Evolutionary conservation across 2,329 filamentous ascomycete genomes (phyloP).

Genomic region (Diaporthe nobilis): DNA sequence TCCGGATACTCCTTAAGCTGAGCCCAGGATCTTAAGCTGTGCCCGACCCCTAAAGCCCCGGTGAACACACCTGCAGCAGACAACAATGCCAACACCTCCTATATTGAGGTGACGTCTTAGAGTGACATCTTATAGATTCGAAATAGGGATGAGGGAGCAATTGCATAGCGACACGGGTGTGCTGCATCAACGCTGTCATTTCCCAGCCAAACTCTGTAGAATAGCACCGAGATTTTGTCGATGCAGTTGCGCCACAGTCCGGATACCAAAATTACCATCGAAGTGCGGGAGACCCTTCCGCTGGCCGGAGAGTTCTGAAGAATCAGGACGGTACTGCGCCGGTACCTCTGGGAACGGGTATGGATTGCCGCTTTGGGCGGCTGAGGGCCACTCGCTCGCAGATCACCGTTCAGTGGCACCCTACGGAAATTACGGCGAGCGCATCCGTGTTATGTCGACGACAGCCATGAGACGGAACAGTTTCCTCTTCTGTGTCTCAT

Average conservation of each 20-base stretch:
- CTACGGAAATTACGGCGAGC: slow-evolving; percentile 39
- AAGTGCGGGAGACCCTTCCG: slow-evolving; percentile 1
- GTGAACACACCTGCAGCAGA: not conserved
- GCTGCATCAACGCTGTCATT: slow-evolving; percentile 34
- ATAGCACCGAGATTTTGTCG: slow-evolving; percentile 32
- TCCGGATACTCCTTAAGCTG: not conserved
- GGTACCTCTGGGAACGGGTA: slow-evolving; percentile 18
- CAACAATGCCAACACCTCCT: slow-evolving; percentile 1
- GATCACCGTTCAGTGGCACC: slow-evolving; percentile 38
- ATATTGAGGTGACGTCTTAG: slow-evolving; percentile 19
- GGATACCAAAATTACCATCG: not conserved
- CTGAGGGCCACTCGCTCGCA: slow-evolving; percentile 25
- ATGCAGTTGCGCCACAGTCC: not conserved
- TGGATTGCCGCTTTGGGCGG: slow-evolving; percentile 24
- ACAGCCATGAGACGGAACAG: slow-evolving; percentile 21
- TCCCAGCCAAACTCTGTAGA: slow-evolving; percentile 25
- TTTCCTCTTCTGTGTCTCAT: slow-evolving; percentile 36
- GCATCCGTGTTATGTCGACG: slow-evolving; percentile 22
- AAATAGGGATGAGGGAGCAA: slow-evolving; percentile 4
- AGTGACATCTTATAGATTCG: slow-evolving; percentile 20
- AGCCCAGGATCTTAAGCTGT: not conserved
- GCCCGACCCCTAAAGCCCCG: not conserved
- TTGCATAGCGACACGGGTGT: not conserved
- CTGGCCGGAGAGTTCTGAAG: not conserved
- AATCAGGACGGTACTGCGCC: slow-evolving; percentile 10